A percentile compares a stretch with the other conserved stretches of the same genome.
phyloP scores from a whole-genome alignment of 768 basidiomycete genomes.

The Mycena indigotica region DNA sequence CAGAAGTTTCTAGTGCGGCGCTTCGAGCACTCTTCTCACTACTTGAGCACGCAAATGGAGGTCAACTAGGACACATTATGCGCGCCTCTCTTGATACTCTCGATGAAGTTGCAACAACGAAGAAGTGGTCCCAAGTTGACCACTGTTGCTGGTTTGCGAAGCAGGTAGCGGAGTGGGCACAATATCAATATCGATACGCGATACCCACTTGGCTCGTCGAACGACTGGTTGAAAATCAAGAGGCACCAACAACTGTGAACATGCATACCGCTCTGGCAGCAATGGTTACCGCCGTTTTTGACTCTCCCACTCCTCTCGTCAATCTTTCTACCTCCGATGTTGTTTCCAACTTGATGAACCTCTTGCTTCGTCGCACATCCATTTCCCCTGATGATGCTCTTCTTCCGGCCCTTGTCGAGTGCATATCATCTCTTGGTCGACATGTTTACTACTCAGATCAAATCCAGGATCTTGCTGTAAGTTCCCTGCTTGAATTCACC shows the following conservation, averaged over 20 bases:
- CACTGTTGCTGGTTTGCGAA: conserved; percentile 85
- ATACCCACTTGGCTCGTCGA: conserved; percentile 86
- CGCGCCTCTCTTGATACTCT: conserved; percentile 73
- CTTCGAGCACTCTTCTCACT: conserved; percentile 73
- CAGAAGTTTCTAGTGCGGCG: conserved; percentile 75
- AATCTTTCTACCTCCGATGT: conserved; percentile 92
- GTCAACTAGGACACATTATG: conserved; percentile 72
- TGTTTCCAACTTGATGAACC: conserved; percentile 71
- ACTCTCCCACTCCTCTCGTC: conserved; percentile 77
- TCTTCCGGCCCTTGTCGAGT: conserved; percentile 68
- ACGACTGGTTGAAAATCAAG: conserved; percentile 65
- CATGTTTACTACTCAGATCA: conserved; percentile 97
- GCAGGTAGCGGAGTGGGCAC: conserved; percentile 81
- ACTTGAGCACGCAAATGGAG: conserved; percentile 73
- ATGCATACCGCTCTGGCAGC: conserved; percentile 65
- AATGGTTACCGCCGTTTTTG: conserved; percentile 86
- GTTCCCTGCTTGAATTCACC: conserved; percentile 24
- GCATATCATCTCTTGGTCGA: conserved; percentile 81
- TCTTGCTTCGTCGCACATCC: conserved; percentile 71
- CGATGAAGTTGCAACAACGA: conserved; percentile 45
- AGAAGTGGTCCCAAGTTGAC: conserved; percentile 61
- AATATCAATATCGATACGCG: conserved; percentile 91
- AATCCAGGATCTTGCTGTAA: conserved; percentile 82
- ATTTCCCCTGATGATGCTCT: conserved; percentile 65
- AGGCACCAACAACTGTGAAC: conserved; percentile 45